Base-by-base conservation (phyloP, 2,329 filamentous ascomycete species). In the Ramularia endophylla region DNA sequence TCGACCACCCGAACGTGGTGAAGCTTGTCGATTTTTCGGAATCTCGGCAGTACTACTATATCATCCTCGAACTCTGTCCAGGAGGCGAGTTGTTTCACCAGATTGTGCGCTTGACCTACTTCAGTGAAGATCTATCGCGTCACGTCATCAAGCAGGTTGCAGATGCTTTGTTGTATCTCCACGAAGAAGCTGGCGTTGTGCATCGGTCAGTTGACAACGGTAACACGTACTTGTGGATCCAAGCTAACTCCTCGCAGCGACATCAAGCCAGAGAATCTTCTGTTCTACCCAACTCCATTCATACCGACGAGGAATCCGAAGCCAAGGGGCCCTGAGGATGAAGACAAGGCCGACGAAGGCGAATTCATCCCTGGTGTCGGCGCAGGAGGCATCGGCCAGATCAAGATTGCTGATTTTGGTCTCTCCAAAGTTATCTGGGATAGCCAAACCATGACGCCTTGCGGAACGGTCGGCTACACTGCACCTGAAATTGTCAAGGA, bases 401-500 rank as follows among this genome's bases (percentile, higher is more conserved):
- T 98, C 70, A 97, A 98, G 73, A 90, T 98, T 64, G 92, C 92
- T 61, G 92, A 98, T 61, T 98, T 98, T 61, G 92, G 92, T 40
- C 73, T 98, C 8, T 95, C 90, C 50, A 98, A 98, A 69, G 85
- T 98, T 52, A 87, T 98, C 12, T 98, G 92, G 92, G 92, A 97
- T 57, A 92, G 81, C 54, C 86, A 94, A 61, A 98, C 92, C 8
- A 97, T 95, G 87, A 98, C 92, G 3, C 92, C 92, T n/a, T 98
- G 92, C 64, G 92, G 92, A 43, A 98, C 92, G 0, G 92, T 97
- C 43, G 92, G 92, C 31, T 98, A 98, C 68, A 97, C 92, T 3
- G 92, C 92, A 3, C 92, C 92, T 6, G 92, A 98, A 62, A 98
- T 98, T 49, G 92, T 98, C 63, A 97, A 97, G 68, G 92, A 98